A percentile compares a stretch with the other conserved stretches of the same genome.
Evolutionary conservation across 257 asterid species (phyloP).

Genomic region (Penstemon eatonii): DNA sequence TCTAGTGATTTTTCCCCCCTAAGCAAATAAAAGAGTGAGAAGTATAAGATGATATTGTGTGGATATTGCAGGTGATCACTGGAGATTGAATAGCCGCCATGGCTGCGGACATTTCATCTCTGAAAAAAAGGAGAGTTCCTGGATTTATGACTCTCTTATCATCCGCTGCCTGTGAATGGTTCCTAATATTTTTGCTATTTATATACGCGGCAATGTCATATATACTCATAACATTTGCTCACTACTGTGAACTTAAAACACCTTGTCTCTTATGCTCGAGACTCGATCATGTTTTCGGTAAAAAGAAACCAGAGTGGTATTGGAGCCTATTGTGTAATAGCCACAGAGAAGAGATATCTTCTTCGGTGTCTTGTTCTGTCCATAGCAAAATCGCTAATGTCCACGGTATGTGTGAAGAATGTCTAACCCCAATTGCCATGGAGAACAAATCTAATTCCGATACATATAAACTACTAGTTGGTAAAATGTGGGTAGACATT

Average conservation of each 20-base stretch:
- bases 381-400: slow-evolving; percentile 63
- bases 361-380: slow-evolving; percentile 53
- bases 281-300: slow-evolving; percentile 46
- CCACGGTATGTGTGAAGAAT: slow-evolving; percentile 69
- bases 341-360: slow-evolving; percentile 76
- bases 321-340: slow-evolving; percentile 48
- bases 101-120: slow-evolving; percentile 53
- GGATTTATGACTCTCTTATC: slow-evolving; percentile 64
- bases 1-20: not conserved
- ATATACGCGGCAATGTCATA: slow-evolving; percentile 58
- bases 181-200: slow-evolving; percentile 67
- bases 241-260: slow-evolving; percentile 52
- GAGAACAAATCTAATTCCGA: slow-evolving; percentile 38
- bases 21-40: slow-evolving; percentile 32
- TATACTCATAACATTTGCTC: slow-evolving; percentile 58
- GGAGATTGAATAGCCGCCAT: slow-evolving; percentile 39
- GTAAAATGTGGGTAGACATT: slow-evolving; percentile 50
- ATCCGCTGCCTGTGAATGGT: slow-evolving; percentile 88
- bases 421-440: slow-evolving; percentile 47
- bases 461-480: slow-evolving; percentile 46
- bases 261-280: slow-evolving; percentile 82
- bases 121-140: slow-evolving; percentile 36
- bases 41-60: slow-evolving; percentile 23
- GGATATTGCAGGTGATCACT: slow-evolving; percentile 40
- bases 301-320: slow-evolving; percentile 42